Evolutionary conservation across 176 grass and related monocot genomes (phyloP).

Genomic region (Oryza longistaminata): DNA sequence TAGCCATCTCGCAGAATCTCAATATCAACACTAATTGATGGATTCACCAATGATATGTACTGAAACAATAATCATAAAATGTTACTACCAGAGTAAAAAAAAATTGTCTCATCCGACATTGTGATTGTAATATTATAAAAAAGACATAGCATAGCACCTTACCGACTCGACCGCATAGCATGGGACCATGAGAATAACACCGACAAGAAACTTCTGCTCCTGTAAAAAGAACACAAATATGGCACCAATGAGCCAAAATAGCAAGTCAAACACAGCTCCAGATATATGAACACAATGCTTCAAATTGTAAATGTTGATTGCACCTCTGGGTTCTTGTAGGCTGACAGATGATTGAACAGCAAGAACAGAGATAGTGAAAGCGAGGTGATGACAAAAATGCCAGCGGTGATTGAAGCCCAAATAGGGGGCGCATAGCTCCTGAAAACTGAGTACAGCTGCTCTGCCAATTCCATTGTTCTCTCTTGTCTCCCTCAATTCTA

Average conservation of each 20-base stretch:
- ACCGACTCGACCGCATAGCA: conserved; percentile 85
- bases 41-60: conserved; percentile 88
- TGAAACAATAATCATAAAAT: conserved; percentile 21
- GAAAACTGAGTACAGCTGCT: conserved; percentile 36
- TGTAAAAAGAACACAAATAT: conserved; percentile 36
- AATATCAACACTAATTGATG: conserved; percentile 75
- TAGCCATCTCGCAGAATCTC: conserved; percentile 90
- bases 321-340: conserved; percentile 96
- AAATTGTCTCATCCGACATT: not conserved
- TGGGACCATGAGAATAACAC: conserved; percentile 84
- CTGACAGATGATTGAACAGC: conserved; percentile 67
- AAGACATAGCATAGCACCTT: conserved; percentile 43
- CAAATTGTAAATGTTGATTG: not conserved
- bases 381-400: conserved; percentile 45
- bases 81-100: not conserved
- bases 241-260: not conserved
- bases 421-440: conserved; percentile 44
- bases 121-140: not conserved
- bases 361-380: conserved; percentile 71
- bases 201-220: conserved; percentile 92
- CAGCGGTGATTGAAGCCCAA: conserved; percentile 59
- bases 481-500: not conserved
- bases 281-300: not conserved
- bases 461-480: conserved; percentile 35
- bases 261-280: not conserved